Percentiles rank a stretch among this genome's conserved stretches.
Evolutionary conservation across 73 alveolate genomes (phyloP).

Genomic region (Blepharisma stoltei): DNA sequence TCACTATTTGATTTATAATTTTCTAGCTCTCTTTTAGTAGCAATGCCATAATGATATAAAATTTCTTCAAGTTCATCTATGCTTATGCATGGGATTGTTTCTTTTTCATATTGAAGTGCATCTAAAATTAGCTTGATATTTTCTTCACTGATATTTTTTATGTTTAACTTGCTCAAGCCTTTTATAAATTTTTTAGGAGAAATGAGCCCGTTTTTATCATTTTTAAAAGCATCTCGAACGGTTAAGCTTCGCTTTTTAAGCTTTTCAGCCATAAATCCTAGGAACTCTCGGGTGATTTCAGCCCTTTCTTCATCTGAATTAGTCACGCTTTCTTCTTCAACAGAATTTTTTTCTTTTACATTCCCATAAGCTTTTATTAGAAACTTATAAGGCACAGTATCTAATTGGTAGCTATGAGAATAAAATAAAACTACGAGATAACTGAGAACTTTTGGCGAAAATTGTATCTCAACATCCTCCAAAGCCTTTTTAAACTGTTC

Average conservation of each 20-base stretch:
- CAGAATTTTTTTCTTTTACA: background rate
- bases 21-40: too few relatives aligned
- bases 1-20: too few relatives aligned
- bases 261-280: slow-evolving; percentile 17
- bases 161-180: background rate
- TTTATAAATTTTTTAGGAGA: background rate
- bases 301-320: slow-evolving; percentile 18
- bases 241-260: background rate
- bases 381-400: background rate
- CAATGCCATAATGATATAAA: background rate
- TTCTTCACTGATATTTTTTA: background rate
- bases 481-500: slow-evolving; percentile 1
- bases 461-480: background rate
- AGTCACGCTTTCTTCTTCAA: background rate
- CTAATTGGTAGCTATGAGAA: slow-evolving; percentile 7
- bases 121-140: background rate
- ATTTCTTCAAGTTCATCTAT: background rate
- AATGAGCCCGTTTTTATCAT: background rate
- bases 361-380: slow-evolving; percentile 11
- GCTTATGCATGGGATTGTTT: background rate
- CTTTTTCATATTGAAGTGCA: background rate
- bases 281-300: background rate
- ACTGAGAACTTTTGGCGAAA: background rate
- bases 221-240: slow-evolving; percentile 11
- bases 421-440: background rate